Evolutionary conservation across 148 eudicot species (phyloP).

Genomic region (Camellia lanceoleosa): DNA sequence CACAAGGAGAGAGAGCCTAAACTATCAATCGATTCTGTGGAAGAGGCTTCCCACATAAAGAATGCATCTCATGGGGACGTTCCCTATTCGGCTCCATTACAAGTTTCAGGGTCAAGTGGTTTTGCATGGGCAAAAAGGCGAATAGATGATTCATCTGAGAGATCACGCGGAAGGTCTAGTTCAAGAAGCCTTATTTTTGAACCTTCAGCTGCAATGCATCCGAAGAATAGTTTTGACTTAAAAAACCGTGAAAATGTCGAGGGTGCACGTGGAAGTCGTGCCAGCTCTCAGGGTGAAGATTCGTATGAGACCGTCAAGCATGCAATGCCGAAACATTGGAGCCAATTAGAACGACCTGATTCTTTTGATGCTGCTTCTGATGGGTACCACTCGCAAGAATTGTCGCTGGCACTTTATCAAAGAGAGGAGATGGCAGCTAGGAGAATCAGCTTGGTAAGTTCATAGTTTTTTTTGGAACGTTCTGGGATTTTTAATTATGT

Average conservation of each 20-base stretch:
- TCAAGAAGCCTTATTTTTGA: conserved; percentile 79
- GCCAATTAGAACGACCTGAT: conserved; percentile 72
- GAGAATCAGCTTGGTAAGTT: conserved; percentile 70
- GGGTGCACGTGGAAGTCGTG: conserved; percentile 23
- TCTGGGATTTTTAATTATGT: conserved; percentile 5
- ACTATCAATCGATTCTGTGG: conserved; percentile 34
- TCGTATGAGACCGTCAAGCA: conserved; percentile 48
- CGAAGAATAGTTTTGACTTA: conserved; percentile 40
- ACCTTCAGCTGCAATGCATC: conserved; percentile 38
- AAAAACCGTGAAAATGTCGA: conserved; percentile 48
- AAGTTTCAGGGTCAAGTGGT: conserved; percentile 87
- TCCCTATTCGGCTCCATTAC: conserved; percentile 72
- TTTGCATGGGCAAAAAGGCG: conserved; percentile 94
- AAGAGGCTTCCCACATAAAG: conserved; percentile 53
- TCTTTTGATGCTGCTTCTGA: conserved; percentile 86
- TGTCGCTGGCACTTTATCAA: conserved; percentile 71
- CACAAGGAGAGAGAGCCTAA: conserved; percentile 54
- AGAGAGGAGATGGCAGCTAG: conserved; percentile 58
- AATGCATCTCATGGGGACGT: conserved; percentile 81
- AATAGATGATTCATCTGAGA: conserved; percentile 53
- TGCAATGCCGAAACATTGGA: conserved; percentile 59
- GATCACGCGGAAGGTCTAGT: conserved; percentile 76
- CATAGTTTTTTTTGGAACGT: conserved; percentile 19
- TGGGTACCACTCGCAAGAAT: conserved; percentile 82
- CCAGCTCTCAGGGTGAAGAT: conserved; percentile 48